A percentile compares a stretch with the other conserved stretches of the same genome.
phyloP scores from a whole-genome alignment of 306 rosid genomes.

The Macrotyloma uniflorum region DNA sequence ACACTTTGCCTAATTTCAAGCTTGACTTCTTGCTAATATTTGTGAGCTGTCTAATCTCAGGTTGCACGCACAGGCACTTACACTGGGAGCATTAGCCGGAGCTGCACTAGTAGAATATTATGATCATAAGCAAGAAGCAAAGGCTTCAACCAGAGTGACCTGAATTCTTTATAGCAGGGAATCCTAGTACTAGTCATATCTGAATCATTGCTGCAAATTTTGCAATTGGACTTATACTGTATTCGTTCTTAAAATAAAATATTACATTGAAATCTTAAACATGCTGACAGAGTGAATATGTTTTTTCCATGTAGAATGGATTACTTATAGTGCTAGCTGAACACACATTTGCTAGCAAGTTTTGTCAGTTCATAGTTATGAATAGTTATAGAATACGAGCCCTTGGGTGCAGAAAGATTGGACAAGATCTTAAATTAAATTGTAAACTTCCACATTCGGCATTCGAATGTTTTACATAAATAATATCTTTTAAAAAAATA shows the following conservation, averaged over 20 bases:
- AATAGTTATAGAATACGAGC: background rate
- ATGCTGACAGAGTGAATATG: background rate
- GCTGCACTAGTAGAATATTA: slow-evolving; percentile 88
- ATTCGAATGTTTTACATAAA: too few species aligned
- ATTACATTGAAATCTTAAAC: background rate
- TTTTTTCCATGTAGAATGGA: background rate
- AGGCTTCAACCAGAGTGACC: slow-evolving; percentile 26
- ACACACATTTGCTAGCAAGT: background rate
- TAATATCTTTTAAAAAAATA: too few species aligned
- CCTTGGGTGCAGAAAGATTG: background rate
- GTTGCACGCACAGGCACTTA: slow-evolving; percentile 96
- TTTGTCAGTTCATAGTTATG: background rate
- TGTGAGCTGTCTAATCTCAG: slow-evolving; percentile 46
- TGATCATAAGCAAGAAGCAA: slow-evolving; percentile 58
- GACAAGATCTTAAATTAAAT: background rate
- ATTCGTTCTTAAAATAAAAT: slow-evolving; percentile 24
- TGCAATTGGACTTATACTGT: background rate
- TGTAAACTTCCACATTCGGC: background rate
- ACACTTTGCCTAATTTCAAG: slow-evolving; percentile 13
- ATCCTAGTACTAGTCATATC: slow-evolving; percentile 1
- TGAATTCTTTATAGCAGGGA: slow-evolving; percentile 8
- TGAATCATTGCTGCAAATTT: slow-evolving; percentile 4
- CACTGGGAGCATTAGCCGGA: slow-evolving; percentile 87
- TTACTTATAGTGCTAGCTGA: background rate
- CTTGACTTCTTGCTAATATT: slow-evolving; percentile 18